phyloP scores from a whole-genome alignment of 306 rosid genomes.

The peach (Prunus persica) region DNA sequence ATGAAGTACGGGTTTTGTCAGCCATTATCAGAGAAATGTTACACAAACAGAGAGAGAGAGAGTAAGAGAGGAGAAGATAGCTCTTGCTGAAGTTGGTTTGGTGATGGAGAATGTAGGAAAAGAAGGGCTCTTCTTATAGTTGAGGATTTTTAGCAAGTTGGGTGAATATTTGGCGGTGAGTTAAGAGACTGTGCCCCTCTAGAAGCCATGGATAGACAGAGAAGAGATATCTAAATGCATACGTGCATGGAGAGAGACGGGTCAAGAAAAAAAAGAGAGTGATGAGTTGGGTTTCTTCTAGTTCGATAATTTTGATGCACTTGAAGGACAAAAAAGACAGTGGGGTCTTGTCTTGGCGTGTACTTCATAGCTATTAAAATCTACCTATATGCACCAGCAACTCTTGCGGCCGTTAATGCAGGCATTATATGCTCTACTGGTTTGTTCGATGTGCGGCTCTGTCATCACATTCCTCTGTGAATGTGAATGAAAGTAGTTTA shows the following conservation, averaged over 20 bases:
- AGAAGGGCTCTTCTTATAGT: slow-evolving; percentile 36
- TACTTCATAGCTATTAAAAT: background rate
- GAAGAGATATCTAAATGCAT: slow-evolving; percentile 7
- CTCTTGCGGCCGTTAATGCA: slow-evolving; percentile 12
- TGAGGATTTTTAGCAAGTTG: slow-evolving; percentile 11
- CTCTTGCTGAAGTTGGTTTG: slow-evolving; percentile 17
- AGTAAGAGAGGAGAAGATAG: background rate
- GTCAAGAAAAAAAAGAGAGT: background rate
- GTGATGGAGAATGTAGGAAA: slow-evolving; percentile 33
- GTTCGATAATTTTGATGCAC: background rate
- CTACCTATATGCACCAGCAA: background rate
- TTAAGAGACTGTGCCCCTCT: slow-evolving; percentile 23
- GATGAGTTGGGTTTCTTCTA: slow-evolving; percentile 1
- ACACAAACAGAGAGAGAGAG: background rate
- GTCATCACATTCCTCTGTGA: background rate
- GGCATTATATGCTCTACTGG: background rate
- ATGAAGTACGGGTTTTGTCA: slow-evolving; percentile 18
- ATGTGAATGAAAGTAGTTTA: background rate
- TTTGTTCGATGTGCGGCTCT: background rate
- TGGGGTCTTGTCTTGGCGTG: background rate
- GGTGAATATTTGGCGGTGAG: slow-evolving; percentile 58
- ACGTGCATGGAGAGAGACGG: slow-evolving; percentile 5
- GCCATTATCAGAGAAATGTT: slow-evolving; percentile 18
- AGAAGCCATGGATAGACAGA: background rate
- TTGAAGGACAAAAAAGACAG: background rate